Base-by-base conservation (phyloP, 1,139 yeast genomes). In the Petasospora fabianii region DNA sequence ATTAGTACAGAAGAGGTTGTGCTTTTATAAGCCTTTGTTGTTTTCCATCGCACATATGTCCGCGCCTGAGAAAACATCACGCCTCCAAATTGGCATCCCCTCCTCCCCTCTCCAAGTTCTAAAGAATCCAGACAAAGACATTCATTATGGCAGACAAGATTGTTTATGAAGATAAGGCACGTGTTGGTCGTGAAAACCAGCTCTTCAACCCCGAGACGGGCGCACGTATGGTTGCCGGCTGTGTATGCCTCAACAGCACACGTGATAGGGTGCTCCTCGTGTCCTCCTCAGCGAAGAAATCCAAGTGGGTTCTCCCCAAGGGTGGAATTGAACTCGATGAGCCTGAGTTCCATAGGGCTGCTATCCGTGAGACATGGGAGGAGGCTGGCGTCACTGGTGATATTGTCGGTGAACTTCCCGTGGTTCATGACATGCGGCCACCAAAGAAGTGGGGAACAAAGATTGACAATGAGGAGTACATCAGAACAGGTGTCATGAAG, bases 321-420 rank as follows among this genome's bases (percentile, higher is more conserved):
- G 99, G 99, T 24, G 99, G 99, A 0, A 80, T 90, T 38, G 99
- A 92, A 60, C 58, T 61, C 30, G 98, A 92, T 59, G 98, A 92
- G 56, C 27, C 16, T 10, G 79, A 77, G 28, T 60, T 43, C 32
- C 39, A 47, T n/a, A 37, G 41, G 7, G 39, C 51, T 8, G 97
- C 97, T 0, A 67, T 73, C 13, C 68, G 99, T 43, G 98, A 92
- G 59, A 85, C 96, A 0, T 92, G 98, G 98, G 98, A 92, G 61
- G 99, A 92, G 61, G 95, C 96, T 0, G 98, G 98, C 0, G 85
- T 84, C 21, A 74, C 74, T 30, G 96, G 96, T 5, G 65, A 60
- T 14, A 70, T 87, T 12, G 52, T 68, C 2, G 51, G 56, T 34
- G 69, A 69, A 44, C 63, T 90, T 32, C 95, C 92, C 0, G 66